A percentile compares a stretch with the other conserved stretches of the same genome.
phyloP scores from a whole-genome alignment of 805 yeast genomes.

The Komagataella kurtzmanii region DNA sequence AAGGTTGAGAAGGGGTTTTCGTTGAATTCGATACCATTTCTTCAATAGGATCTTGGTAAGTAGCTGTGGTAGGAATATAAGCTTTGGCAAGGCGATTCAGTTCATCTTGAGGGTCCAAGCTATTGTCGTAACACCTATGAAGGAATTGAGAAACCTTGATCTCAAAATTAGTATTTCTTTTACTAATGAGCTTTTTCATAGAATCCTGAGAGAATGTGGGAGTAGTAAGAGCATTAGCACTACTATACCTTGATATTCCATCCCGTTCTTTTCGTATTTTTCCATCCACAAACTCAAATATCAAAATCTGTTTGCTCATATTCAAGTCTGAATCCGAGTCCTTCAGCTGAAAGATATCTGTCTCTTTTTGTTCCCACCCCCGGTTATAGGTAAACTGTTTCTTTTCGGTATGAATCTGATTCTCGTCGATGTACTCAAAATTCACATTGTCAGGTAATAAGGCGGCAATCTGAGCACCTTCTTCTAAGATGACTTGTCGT shows the following conservation, averaged over 20 bases:
- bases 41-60: slow-evolving; percentile 48
- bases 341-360: slow-evolving; percentile 36
- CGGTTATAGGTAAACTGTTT: slow-evolving; percentile 23
- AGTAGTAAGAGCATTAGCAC: slow-evolving; percentile 9
- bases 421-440: slow-evolving; percentile 70
- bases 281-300: slow-evolving; percentile 72
- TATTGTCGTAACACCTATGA: slow-evolving; percentile 13
- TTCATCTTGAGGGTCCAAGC: slow-evolving; percentile 24
- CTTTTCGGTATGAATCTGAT: slow-evolving; percentile 35
- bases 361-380: slow-evolving; percentile 44
- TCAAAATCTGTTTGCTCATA: slow-evolving; percentile 37
- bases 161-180: slow-evolving; percentile 41
- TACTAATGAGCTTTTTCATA: slow-evolving; percentile 44
- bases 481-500: slow-evolving; percentile 30
- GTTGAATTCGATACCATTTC: slow-evolving; percentile 27
- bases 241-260: slow-evolving; percentile 21
- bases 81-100: slow-evolving; percentile 22
- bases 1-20: slow-evolving; percentile 1
- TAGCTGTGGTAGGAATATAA: slow-evolving; percentile 33
- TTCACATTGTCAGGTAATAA: slow-evolving; percentile 58
- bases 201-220: slow-evolving; percentile 42
- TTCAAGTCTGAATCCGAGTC: slow-evolving; percentile 19
- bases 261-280: slow-evolving; percentile 28
- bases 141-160: slow-evolving; percentile 24
- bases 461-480: slow-evolving; percentile 49